Evolutionary conservation across 176 grass and related monocot genomes (phyloP), one percentile per base, ranked within the genome.

Genomic region (Oryza punctata): DNA sequence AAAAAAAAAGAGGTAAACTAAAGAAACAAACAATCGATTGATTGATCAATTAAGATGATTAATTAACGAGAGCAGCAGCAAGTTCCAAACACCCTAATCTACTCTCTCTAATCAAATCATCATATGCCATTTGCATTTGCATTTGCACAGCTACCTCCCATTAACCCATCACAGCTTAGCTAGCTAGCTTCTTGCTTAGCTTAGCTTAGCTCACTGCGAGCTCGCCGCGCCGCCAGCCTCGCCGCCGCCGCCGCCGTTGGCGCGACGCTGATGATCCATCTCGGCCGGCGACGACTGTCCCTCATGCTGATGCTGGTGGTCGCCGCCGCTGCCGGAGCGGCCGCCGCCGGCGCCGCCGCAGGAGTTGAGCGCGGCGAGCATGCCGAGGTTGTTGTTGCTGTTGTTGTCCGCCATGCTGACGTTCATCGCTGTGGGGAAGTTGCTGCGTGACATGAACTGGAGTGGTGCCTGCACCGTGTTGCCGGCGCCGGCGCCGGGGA

Each of bases 341-440:
- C 71, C 80, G 38, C 80, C 80, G 37, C 80, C n/a, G n/a, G n/a
- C 80, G 37, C 80, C 49, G 19, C 18, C 19, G 19, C 52, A 46
- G 81, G 89, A 63, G 74, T 92, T 96, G 70, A 99, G 85, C 2
- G 89, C 91, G 24, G 96, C 89, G n/a, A 99, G 78, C 93, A 96
- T 96, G 69, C 93, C 96, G 49, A 96, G 83, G 67, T 90, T 92
- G 69, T 81, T 82, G 28, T 95, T 54, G 13, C 13, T 47, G 50
- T 54, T 47, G 50, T 54, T 57, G 52, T 57, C 96, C 44, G 77
- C 81, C 52, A 80, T 49, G 87, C 40, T 0, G 81, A 61, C 79
- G 15, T 50, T 50, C 47, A 81, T 67, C 49, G 87, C 81, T 85
- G 40, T 11, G 40, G 91, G 76, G 54, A 91, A 90, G 81, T 46